Base-by-base conservation (phyloP, 2,329 filamentous ascomycete species). In the Immersiporthe knoxdaviesiana region DNA sequence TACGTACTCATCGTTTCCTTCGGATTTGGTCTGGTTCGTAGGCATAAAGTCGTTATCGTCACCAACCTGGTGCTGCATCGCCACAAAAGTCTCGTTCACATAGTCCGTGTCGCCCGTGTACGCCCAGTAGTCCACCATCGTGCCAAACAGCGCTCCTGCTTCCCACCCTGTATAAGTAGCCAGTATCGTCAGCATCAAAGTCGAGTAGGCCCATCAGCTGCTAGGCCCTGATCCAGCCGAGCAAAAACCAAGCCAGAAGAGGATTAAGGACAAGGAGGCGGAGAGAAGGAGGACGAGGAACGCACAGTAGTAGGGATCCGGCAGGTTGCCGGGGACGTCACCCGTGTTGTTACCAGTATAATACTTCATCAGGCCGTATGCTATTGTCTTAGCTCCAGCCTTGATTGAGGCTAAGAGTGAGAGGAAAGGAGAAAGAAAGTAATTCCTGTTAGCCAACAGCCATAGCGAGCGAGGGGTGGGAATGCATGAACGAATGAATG, bases 111-210 rank as follows among this genome's bases (percentile, higher is more conserved):
- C 88, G 66, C 86, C 87, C 0, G 88, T 90, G 68, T 85, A 84
- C 71, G 85, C 84, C 87, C 87, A 90, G 76, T 91, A 91, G 76
- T 90, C 87, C 68, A 91, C 84, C 72, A 90, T 76, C 1, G 86
- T 85, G 74, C 87, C 85, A 81, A 89, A 90, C 81, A 91, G 81
- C 47, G 86, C 84, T 93, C 88, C 87, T 12, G 88, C 88, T 76
- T 92, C 88, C 90, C 90, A 93, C 90, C 90, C 83, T 7, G 82
- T 84, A 70, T 81, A 14, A 2, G 18, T 24, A 14, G 24, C 81
- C 80, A 85, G 74, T 85, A 84, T 73, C 84, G 37, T 12, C 37
- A 39, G 5, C 37, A 39, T 12, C 37, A 12, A 39, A n/a, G n/a
- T 10, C 11, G 6, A 10, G 37, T 35, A 35, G 11, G 37, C 11